A percentile compares a stretch with the other conserved stretches of the same genome.
Evolutionary conservation across 1,284 basidiomycete genomes (phyloP).

Genomic region (Thecaphora thlaspeos): DNA sequence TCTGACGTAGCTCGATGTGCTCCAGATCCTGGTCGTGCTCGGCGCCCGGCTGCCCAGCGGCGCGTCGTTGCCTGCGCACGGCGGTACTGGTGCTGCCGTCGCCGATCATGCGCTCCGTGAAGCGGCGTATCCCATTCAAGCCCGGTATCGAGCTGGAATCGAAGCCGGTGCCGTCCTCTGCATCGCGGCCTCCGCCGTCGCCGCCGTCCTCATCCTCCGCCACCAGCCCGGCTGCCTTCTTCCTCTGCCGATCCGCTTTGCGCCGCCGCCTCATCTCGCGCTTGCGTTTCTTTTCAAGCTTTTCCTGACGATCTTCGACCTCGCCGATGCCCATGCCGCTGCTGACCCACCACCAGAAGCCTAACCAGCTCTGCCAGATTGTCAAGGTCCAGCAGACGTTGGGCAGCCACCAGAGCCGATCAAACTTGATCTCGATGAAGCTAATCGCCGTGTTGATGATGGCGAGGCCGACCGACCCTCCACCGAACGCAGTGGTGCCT

Average conservation of each 20-base stretch:
- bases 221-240: constrained; percentile 21
- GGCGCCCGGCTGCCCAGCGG: constrained; percentile 1
- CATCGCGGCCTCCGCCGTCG: constrained; percentile 1
- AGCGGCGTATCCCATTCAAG: constrained; percentile 28
- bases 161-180: constrained; percentile 19
- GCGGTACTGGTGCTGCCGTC: constrained; percentile 18
- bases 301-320: constrained; percentile 53
- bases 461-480: constrained; percentile 53
- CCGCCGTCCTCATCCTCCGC: constrained; percentile 12
- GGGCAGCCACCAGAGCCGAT: constrained; percentile 56
- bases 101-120: constrained; percentile 31
- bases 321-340: constrained; percentile 58
- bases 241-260: constrained; percentile 35
- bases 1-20: constrained; percentile 29
- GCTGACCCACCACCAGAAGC: constrained; percentile 59
- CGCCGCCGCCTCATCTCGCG: constrained; percentile 34
- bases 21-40: constrained; percentile 8
- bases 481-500: constrained; percentile 90
- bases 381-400: constrained; percentile 54
- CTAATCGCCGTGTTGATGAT: constrained; percentile 52
- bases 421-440: constrained; percentile 54
- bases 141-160: constrained; percentile 36
- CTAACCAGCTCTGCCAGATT: constrained; percentile 57
- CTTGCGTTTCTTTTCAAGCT: constrained; percentile 35
- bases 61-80: constrained; percentile 5